Evolutionary conservation across 2,329 filamentous ascomycete genomes (phyloP).

Genomic region (Myriosclerotinia scirpicola): DNA sequence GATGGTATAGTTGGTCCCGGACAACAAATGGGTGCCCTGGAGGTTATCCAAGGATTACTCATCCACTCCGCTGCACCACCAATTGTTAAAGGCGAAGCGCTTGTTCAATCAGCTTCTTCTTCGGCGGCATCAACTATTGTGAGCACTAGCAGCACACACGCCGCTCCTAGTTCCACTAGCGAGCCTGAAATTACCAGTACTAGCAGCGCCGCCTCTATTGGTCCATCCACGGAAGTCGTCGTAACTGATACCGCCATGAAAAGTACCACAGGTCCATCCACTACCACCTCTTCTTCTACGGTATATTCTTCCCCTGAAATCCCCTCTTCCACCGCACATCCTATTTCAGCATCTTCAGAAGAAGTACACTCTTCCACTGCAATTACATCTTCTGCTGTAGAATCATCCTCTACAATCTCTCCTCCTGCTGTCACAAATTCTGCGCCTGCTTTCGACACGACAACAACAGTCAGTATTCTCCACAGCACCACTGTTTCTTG

Average conservation of each 20-base stretch:
- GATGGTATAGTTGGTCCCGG: slow-evolving; percentile 58
- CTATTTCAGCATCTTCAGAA: neutral
- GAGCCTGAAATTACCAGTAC: neutral
- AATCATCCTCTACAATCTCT: neutral
- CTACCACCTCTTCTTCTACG: neutral
- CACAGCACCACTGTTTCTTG: slow-evolving; percentile 15
- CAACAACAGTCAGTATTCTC: neutral
- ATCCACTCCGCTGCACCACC: slow-evolving; percentile 41
- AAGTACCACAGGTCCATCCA: slow-evolving; percentile 8
- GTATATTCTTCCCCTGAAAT: neutral
- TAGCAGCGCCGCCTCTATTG: neutral
- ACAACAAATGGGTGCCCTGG: slow-evolving; percentile 64
- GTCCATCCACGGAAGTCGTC: neutral
- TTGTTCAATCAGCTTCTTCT: slow-evolving; percentile 24
- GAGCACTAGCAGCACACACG: neutral
- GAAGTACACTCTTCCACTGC: neutral
- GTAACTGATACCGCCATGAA: neutral
- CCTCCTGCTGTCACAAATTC: neutral
- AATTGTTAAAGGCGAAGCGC: slow-evolving; percentile 23
- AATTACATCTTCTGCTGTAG: neutral
- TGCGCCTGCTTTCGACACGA: slow-evolving; percentile 4
- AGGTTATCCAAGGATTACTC: slow-evolving; percentile 61
- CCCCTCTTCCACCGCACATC: neutral
- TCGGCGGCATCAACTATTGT: neutral
- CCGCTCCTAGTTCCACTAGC: neutral